Percentiles rank a stretch among this genome's conserved stretches.
Conservation (phyloP, 495 filamentous ascomycete species). For the Lepidopterella palustris region DNA sequence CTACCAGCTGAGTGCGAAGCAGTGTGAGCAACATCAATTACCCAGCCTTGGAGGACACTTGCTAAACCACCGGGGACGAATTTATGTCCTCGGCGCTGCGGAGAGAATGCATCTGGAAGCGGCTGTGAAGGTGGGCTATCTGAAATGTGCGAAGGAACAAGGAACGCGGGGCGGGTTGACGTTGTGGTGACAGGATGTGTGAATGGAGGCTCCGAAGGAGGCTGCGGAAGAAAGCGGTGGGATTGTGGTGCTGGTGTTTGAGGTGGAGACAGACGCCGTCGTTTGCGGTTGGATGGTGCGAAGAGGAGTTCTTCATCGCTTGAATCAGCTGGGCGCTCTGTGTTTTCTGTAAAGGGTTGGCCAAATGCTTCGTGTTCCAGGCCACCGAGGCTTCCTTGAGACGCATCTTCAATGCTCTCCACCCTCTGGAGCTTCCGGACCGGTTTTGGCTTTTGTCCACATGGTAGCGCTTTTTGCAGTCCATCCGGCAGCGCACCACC, state of each 20-base stretch:
- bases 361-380: background rate
- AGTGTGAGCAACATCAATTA: constrained; percentile 33
- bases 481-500: background rate
- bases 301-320: constrained; percentile 18
- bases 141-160: constrained; percentile 10
- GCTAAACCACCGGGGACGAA: constrained; percentile 38
- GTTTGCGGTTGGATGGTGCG: constrained; percentile 6
- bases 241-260: background rate
- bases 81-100: constrained; percentile 36
- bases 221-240: constrained; percentile 2
- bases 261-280: constrained; percentile 16
- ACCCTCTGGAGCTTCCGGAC: constrained; percentile 11
- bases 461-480: background rate
- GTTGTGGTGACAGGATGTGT: background rate
- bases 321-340: background rate
- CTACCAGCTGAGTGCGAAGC: constrained; percentile 9
- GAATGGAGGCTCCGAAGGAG: background rate
- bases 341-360: background rate
- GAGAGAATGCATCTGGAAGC: constrained; percentile 37
- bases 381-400: constrained; percentile 4
- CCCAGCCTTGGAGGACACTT: constrained; percentile 32
- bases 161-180: constrained; percentile 16
- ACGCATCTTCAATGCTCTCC: constrained; percentile 21
- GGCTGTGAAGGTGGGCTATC: constrained; percentile 15
- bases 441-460: background rate